Base-by-base conservation (phyloP, 495 filamentous ascomycete genomes). In the Hypomontagnella monticulosa region DNA sequence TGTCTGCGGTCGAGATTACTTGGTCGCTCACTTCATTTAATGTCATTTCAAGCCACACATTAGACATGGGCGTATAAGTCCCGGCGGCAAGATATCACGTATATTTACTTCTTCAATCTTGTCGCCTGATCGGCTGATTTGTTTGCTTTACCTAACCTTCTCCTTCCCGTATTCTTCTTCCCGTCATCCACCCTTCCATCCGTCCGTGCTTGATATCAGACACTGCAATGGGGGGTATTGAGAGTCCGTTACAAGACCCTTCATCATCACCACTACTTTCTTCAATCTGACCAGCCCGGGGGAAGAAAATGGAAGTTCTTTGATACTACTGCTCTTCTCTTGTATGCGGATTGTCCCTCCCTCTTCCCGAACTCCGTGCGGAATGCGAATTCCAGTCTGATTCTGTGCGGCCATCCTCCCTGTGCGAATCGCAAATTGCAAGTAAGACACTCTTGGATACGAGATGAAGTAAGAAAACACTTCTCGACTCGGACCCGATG, bases 341-440 rank as follows among this genome's bases (percentile, higher is more conserved):
- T 54, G 36, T 42, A 32, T 34, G 15, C 36, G 34, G 38, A 2
- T 33, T 34, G 27, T 32, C 14, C 18, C 18, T 19, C 3, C 15
- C 46, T 34, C 16, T 42, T 42, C 63, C 10, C 55, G 4, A 68
- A 56, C 59, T 62, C 59, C 57, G n/a, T 55, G 27, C 47, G 57
- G 61, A 70, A 67, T 63, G 60, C 63, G 53, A 67, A 70, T 67
- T 58, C 57, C 67, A 47, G 14, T 50, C 27, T 32, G 19, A 50
- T 37, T 57, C 51, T 61, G 23, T 14, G 18, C 44, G 50, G 50
- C 23, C 41, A 1, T 19, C 48, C 15, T 33, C 42, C 34, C n/a
- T 14, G 11, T 30, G 7, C 10, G 23, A 23, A 23, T 15, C 19
- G 9, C 12, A 27, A 14, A 11, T 49, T 14, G 23, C 8, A 23